Evolutionary conservation across 164 flowering plant genomes (phyloP).

Genomic region (Sedum album): DNA sequence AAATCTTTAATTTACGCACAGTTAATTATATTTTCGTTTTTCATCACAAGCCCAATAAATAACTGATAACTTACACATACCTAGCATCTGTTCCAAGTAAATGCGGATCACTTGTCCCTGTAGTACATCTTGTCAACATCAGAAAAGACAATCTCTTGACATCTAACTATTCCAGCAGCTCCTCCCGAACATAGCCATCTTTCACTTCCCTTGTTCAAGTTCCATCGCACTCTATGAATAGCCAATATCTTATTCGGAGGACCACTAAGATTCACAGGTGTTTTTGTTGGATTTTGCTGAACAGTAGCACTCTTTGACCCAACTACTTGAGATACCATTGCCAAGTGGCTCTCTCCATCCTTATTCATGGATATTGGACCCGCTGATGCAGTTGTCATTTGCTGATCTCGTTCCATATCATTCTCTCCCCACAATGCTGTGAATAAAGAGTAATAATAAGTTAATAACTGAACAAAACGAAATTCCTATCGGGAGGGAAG

Average conservation of each 20-base stretch:
- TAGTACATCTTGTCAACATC: slow-evolving; percentile 3
- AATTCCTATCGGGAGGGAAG: no score
- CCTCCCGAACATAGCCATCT: slow-evolving; percentile 93
- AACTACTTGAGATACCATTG: slow-evolving; percentile 15
- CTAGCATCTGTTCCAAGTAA: no score
- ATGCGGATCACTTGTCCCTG: background rate
- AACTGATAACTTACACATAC: no score
- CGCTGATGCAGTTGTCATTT: slow-evolving; percentile 12
- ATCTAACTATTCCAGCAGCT: slow-evolving; percentile 69
- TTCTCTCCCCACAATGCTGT: slow-evolving; percentile 43
- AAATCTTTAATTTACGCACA: no score
- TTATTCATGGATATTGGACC: slow-evolving; percentile 13
- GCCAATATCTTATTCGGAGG: slow-evolving; percentile 71
- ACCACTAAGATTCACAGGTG: slow-evolving; percentile 19
- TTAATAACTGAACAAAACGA: background rate
- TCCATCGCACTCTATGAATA: slow-evolving; percentile 92
- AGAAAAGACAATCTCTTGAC: slow-evolving; percentile 40
- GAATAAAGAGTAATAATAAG: background rate
- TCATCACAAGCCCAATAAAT: no score
- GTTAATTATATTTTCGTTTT: no score
- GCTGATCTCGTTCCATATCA: slow-evolving; percentile 21
- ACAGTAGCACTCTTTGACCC: slow-evolving; percentile 8
- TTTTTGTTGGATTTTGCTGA: slow-evolving; percentile 11
- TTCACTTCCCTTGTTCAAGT: slow-evolving; percentile 86
- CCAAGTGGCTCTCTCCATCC: slow-evolving; percentile 15